Base-by-base conservation (phyloP, 805 yeast genomes). In the Kazachstania viticola region DNA sequence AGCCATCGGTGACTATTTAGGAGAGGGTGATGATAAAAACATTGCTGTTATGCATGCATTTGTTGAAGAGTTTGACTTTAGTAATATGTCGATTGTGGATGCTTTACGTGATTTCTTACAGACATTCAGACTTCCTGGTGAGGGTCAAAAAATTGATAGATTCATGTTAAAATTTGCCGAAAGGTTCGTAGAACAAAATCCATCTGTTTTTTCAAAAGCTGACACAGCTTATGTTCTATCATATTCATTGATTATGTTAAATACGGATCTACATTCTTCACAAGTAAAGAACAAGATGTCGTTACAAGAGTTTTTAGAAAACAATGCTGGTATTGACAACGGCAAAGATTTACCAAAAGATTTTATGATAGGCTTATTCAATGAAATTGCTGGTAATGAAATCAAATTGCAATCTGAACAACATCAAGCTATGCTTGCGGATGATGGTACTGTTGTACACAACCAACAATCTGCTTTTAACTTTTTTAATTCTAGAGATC, bases 151-250 rank as follows among this genome's bases (percentile, higher is more conserved):
- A 50, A 88, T 91, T 51, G 98, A 91, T 64, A 70, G 99, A 45
- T 84, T 77, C 51, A 83, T 93, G 95, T 71, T 91, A 53, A 88
- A 91, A 50, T 93, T 93, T 63, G 98, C 98, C 4, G 94, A 84
- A 56, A 69, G 94, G 43, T 91, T 77, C 51, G 76, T 77, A 15
- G 75, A 80, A 41, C 95, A 88, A 39, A 91, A 91, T 51, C 95
- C 95, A 8, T 65, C 65, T n/a, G 67, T 77, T 0, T 88, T 88
- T 56, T 75, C 94, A 0, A 82, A 82, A 47, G 95, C 97, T 4
- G 97, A 85, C 48, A 75, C 95, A 0, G 94, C 95, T 1, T 91
- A 91, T 55, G 81, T 87, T 21, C 65, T 91, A 39, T 84, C 95
- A 1, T 88, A 84, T 58, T 87, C 97, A 3, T 83, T 84, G 3